Percentiles rank a stretch among this genome's conserved stretches.
Evolutionary conservation across 352 stramenopile species (phyloP).

Genomic region (Phytophthora citrophthora): DNA sequence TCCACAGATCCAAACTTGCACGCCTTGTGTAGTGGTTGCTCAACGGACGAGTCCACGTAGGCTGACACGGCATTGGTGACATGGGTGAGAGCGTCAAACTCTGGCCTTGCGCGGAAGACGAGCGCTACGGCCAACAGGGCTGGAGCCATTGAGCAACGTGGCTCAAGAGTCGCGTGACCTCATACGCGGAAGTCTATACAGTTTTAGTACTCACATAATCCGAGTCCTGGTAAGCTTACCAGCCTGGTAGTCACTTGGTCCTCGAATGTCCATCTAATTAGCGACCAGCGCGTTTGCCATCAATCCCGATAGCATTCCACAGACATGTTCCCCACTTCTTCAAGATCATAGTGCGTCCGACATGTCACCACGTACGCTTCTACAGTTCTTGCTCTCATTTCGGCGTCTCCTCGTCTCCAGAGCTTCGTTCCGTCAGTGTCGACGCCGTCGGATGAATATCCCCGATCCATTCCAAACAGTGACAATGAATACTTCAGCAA

Average conservation of each 20-base stretch:
- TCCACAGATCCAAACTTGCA: constrained; percentile 4
- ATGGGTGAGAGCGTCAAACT: constrained; percentile 2
- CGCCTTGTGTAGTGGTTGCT: constrained; percentile 6
- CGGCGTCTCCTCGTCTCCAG: constrained; percentile 4
- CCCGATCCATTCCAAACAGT: constrained; percentile 8
- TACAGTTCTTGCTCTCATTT: constrained; percentile 19
- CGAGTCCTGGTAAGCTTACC: too few species aligned
- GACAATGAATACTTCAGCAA: not conserved
- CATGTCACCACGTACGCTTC: constrained; percentile 15
- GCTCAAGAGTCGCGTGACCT: too few species aligned
- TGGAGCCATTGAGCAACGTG: too few species aligned
- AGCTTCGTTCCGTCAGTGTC: constrained; percentile 12
- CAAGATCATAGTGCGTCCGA: too few species aligned
- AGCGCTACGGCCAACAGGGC: constrained; percentile 11
- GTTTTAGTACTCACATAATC: too few species aligned
- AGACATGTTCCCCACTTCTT: not conserved
- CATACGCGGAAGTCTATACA: too few species aligned
- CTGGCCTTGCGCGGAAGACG: not conserved
- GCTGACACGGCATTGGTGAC: not conserved
- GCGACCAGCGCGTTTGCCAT: constrained; percentile 3
- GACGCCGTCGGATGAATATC: constrained; percentile 5
- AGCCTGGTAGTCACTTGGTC: too few species aligned
- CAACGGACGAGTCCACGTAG: constrained; percentile 14
- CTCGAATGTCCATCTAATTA: too few species aligned
- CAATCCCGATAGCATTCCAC: not conserved